Base-by-base conservation (phyloP, 2,329 filamentous ascomycete species). In the Colletotrichum simmondsii region DNA sequence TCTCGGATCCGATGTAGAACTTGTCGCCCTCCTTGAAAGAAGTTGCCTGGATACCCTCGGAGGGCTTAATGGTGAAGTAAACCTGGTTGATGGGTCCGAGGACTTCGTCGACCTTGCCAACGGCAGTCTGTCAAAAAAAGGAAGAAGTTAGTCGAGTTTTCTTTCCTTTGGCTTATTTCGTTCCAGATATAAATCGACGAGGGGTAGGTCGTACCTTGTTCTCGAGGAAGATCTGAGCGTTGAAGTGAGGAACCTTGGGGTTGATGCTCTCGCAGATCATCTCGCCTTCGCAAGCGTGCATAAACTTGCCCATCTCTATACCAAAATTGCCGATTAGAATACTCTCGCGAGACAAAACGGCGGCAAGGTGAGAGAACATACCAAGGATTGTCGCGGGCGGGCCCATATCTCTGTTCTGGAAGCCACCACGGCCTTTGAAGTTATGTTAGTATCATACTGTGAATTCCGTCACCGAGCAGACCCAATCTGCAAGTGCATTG, bases 101-200 rank as follows among this genome's bases (percentile, higher is more conserved):
- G 77, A 99, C 94, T 87, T 99, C 97, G 86, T 99, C 97, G 81
- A 99, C 94, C 87, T 98, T 98, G 84, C 97, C 97, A 83, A 99
- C 91, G 75, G 93, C 88, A 58, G 94, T 96, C 93, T 92, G 77
- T 74, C 42, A 12, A 30, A 74, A 32, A 62, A 11, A 5, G 11
- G 54, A 32, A 59, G 1, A 35, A 35, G 54, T 57, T 30, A 49
- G 54, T 26, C 19, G 26, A 35, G n/a, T 42, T 22, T 14, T 19
- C 2, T 19, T 42, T 7, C 37, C 37, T 19, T 8, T 42, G 14
- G 37, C 37, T 42, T 4, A 19, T 35, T 49, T 37, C 26, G 5
- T 8, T 65, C 54, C 67, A 52, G 56, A 26, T 30, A 12, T 24
- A 24, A 2, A 56, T 37, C 5, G 49, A 19, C n/a, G n/a, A 26